Evolutionary conservation across 345 rosid genomes (phyloP).

Genomic region (Garcia nutans): DNA sequence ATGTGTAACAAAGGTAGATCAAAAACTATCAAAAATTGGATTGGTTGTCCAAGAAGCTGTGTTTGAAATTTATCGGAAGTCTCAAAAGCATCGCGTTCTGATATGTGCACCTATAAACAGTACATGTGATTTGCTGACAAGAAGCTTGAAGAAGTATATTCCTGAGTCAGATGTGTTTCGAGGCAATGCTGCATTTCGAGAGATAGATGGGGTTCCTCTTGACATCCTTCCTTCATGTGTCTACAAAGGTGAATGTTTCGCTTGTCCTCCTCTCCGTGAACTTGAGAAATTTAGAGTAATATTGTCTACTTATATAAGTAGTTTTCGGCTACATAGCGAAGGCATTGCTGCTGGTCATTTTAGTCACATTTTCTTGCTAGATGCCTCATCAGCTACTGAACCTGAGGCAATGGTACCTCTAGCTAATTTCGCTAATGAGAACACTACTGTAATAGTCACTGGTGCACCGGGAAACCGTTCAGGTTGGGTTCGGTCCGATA

Average conservation of each 20-base stretch:
- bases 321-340: conserved; percentile 29
- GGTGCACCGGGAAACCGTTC: conserved; percentile 23
- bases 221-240: conserved; percentile 37
- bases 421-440: conserved; percentile 30
- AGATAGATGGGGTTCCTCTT: conserved; percentile 22
- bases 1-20: neutral
- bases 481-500: conserved; percentile 31
- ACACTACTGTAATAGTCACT: conserved; percentile 30
- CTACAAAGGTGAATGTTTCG: conserved; percentile 26
- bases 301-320: conserved; percentile 32
- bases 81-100: conserved; percentile 22
- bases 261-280: conserved; percentile 26
- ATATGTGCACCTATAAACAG: conserved; percentile 36
- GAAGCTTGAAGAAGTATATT: conserved; percentile 29
- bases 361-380: conserved; percentile 34
- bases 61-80: conserved; percentile 19
- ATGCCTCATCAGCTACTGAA: conserved; percentile 37
- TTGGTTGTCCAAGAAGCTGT: conserved; percentile 25
- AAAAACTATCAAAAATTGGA: conserved; percentile 30
- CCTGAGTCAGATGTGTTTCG: conserved; percentile 27
- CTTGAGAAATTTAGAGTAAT: conserved; percentile 27
- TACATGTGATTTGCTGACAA: conserved; percentile 36
- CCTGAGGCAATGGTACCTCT: conserved; percentile 42
- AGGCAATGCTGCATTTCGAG: conserved; percentile 48
- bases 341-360: conserved; percentile 38